Conservation (phyloP, 129 eudicot genomes). For the Sambucus nigra region DNA sequence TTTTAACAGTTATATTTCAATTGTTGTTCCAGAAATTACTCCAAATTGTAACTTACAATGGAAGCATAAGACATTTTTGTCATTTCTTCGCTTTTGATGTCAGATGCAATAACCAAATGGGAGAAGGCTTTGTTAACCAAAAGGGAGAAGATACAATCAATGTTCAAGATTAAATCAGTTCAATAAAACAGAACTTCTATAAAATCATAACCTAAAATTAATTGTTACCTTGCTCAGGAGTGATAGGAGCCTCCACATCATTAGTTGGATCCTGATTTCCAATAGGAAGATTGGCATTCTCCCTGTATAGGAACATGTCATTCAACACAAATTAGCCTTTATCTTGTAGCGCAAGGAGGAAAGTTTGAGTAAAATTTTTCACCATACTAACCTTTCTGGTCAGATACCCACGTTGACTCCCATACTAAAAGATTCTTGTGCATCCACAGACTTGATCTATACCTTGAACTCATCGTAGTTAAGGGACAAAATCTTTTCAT, state of each 20-base stretch:
- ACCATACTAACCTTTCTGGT: conserved; percentile 40
- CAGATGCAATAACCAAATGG: conserved; percentile 39
- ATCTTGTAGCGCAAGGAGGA: conserved; percentile 94
- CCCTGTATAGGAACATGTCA: conserved; percentile 69
- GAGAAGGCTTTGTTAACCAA: conserved; percentile 22
- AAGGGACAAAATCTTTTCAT: conserved; percentile 61
- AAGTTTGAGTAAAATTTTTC: conserved; percentile 55
- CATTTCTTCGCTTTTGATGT: conserved; percentile 39
- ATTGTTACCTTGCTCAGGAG: conserved; percentile 46
- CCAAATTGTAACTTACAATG: conserved; percentile 46
- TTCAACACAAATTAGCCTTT: conserved; percentile 75
- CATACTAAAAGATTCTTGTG: conserved; percentile 62
- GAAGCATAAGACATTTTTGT: conserved; percentile 95
- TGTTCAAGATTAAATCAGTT: background rate
- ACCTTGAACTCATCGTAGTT: conserved; percentile 50
- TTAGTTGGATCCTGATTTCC: conserved; percentile 21
- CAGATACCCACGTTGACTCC: conserved; percentile 82
- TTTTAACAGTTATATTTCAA: no score
- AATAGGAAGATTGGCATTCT: conserved; percentile 14
- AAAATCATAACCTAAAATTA: background rate
- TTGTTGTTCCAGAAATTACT: background rate
- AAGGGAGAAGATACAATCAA: background rate
- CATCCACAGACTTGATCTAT: conserved; percentile 72
- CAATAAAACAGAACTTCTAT: background rate
- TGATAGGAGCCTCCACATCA: conserved; percentile 29